A percentile compares a stretch with the other conserved stretches of the same genome.
These are phyloP conservation scores for Solanum chiquidenum DNA, from an alignment of 257 asterid species.

Conservation along the genomic window DNA sequence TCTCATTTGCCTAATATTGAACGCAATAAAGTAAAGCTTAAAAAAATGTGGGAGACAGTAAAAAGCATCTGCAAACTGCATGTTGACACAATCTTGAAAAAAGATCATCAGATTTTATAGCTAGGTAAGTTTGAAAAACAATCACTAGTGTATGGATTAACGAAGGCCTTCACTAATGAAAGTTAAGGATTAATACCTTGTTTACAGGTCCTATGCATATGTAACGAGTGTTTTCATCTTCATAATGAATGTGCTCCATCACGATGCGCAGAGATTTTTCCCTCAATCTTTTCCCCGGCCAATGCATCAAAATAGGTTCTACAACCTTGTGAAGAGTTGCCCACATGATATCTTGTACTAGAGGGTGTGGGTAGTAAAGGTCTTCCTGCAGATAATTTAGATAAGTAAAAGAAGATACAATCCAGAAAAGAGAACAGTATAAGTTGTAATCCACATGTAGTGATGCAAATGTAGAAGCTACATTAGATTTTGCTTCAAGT, in stretches of 20 bases:
- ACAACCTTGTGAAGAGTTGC: slow-evolving; percentile 67
- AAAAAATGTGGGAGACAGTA: not conserved
- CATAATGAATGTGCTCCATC: slow-evolving; percentile 93
- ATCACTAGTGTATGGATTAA: not conserved
- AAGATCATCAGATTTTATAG: not conserved
- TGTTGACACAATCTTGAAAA: not conserved
- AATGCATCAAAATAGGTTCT: slow-evolving; percentile 77
- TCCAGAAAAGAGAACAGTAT: not conserved
- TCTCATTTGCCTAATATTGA: not conserved
- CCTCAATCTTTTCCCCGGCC: slow-evolving; percentile 94
- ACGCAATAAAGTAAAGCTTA: not conserved
- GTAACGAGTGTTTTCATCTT: slow-evolving; percentile 95
- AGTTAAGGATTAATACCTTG: slow-evolving; percentile 46
- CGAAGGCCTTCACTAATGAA: not conserved
- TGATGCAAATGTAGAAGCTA: not conserved
- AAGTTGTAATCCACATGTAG: not conserved
- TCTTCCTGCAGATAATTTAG: slow-evolving; percentile 67
- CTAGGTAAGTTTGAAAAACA: not conserved
- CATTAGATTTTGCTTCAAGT: not conserved
- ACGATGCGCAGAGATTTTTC: slow-evolving; percentile 60
- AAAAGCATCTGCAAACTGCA: not conserved
- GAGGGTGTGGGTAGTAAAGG: slow-evolving; percentile 92
- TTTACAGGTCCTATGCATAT: slow-evolving; percentile 92
- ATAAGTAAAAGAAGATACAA: not conserved
- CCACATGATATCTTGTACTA: slow-evolving; percentile 87